These are phyloP conservation scores for Acidiella bohemica DNA, from an alignment of 495 filamentous ascomycete genomes.

Conservation along the genomic window DNA sequence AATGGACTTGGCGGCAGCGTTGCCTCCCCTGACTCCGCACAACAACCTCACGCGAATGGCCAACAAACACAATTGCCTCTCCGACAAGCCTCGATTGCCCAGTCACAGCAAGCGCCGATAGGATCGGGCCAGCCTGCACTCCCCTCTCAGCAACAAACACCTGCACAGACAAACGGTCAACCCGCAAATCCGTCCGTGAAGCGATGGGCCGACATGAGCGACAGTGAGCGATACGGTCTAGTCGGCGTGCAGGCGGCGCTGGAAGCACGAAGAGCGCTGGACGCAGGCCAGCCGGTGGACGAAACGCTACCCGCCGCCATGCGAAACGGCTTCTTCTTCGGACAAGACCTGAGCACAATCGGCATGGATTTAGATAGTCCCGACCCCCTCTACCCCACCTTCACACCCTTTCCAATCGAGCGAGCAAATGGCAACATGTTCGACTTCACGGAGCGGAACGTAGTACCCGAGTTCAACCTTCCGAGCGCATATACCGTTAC, in stretches of 20 bases:
- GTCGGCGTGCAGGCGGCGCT: constrained; percentile 51
- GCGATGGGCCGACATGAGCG: constrained; percentile 61
- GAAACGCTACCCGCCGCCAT: constrained; percentile 28
- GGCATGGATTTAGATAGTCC: constrained; percentile 61
- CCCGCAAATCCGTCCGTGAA: constrained; percentile 22
- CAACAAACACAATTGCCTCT: constrained; percentile 12
- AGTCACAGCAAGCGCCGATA: constrained; percentile 7
- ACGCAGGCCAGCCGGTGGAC: constrained; percentile 10
- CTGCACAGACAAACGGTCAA: constrained; percentile 20
- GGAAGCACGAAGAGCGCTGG: constrained; percentile 9
- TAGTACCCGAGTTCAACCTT: constrained; percentile 63
- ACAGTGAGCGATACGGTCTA: constrained; percentile 67
- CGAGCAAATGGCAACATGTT: constrained; percentile 11
- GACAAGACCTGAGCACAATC: constrained; percentile 62
- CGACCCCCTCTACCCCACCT: constrained; percentile 51
- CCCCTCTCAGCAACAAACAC: constrained; percentile 12
- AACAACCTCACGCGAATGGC: constrained; percentile 2
- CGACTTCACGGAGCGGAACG: constrained; percentile 45
- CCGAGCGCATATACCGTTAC: constrained; percentile 78
- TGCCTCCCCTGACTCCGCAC: constrained; percentile 5
- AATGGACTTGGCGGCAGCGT: constrained; percentile 49
- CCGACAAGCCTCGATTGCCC: constrained; percentile 1
- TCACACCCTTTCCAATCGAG: constrained; percentile 45
- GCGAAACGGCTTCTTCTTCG: constrained; percentile 56
- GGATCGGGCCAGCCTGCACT: constrained; percentile 1